Base-by-base conservation (phyloP, 2,329 filamentous ascomycete genomes). In the Ceratocystis variospora region DNA sequence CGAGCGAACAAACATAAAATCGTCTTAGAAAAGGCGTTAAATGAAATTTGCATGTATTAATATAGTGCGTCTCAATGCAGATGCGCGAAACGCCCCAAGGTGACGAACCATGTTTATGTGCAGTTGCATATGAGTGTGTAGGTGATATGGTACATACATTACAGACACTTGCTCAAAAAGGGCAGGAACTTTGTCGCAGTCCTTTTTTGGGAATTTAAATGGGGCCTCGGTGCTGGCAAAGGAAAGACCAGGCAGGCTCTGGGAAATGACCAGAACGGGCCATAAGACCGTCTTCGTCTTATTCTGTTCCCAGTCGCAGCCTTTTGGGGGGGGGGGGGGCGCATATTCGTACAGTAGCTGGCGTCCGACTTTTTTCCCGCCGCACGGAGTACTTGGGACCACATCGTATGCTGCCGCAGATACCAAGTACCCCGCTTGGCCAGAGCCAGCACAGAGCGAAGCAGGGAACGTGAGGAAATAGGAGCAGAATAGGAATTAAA, bases 311-410 rank as follows among this genome's bases (percentile, higher is more conserved):
- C 6, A 37, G 12, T 22, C 48, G n/a, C 31, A n/a, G 25, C 33
- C 41, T 62, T 46, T 25, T 45, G 22, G 22, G 22, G 22, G 22
- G 22, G 22, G 22, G 22, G 41, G 15, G 33, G 59, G 25, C 37
- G 33, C 41, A 22, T 25, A 17, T 31, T 31, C 22, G 12, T 41
- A 25, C 59, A 44, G 59, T 25, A 50, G 15, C 61, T 48, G 37
- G 37, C 61, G 61, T 63, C 25, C 37, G 19, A 31, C 10, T 17
- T 63, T 44, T 22, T 63, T 48, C 33, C 48, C 33, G 61, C 44
- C 44, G 61, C 61, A 63, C 61, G 61, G 61, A 46, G 61, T 63
- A 63, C 61, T 63, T 63, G 25, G 15, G 22, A 45, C 22, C 8
- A 10, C 33, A 28, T 33, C 28, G 61, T 46, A 63, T 28, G 31